A percentile compares a stretch with the other conserved stretches of the same genome.
Conservation (phyloP, 805 yeast species). For the Wickerhamiella azyma region DNA sequence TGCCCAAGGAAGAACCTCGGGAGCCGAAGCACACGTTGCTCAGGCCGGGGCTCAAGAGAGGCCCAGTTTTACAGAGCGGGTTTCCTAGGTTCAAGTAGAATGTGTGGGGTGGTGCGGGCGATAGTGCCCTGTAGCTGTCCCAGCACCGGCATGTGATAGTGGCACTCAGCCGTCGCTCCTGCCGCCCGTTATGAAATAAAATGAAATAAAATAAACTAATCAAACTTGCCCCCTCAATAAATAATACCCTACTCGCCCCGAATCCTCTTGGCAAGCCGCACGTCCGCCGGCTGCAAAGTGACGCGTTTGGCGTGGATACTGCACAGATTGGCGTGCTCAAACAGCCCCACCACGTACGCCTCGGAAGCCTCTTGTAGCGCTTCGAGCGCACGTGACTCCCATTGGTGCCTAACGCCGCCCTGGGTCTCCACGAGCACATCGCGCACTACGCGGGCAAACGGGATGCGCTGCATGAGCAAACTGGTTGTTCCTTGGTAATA, state of each 20-base stretch:
- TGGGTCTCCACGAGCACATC: constrained; percentile 86
- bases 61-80: too few species aligned
- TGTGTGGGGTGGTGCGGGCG: too few species aligned
- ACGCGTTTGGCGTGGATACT: constrained; percentile 99
- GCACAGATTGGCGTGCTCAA: constrained; percentile 96
- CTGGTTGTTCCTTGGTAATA: constrained; percentile 96
- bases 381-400: constrained; percentile 95
- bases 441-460: constrained; percentile 93
- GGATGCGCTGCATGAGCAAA: constrained; percentile 86
- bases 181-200: too few species aligned
- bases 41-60: too few species aligned
- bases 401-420: constrained; percentile 62
- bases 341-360: constrained; percentile 90
- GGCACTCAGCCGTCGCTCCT: too few species aligned
- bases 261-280: constrained; percentile 94
- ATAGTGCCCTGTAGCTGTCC: too few species aligned
- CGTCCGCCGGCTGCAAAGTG: constrained; percentile 96
- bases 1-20: too few species aligned
- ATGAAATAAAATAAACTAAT: too few species aligned
- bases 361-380: constrained; percentile 98
- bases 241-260: constrained; percentile 29
- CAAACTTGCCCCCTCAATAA: too few species aligned
- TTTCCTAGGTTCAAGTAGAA: too few species aligned
- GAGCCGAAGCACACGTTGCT: too few species aligned
- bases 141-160: too few species aligned